Percentiles rank a stretch among this genome's conserved stretches.
These are phyloP conservation scores for Waltiozyma sp. DNA, from an alignment of 1,139 yeast genomes.

Conservation along the genomic window DNA sequence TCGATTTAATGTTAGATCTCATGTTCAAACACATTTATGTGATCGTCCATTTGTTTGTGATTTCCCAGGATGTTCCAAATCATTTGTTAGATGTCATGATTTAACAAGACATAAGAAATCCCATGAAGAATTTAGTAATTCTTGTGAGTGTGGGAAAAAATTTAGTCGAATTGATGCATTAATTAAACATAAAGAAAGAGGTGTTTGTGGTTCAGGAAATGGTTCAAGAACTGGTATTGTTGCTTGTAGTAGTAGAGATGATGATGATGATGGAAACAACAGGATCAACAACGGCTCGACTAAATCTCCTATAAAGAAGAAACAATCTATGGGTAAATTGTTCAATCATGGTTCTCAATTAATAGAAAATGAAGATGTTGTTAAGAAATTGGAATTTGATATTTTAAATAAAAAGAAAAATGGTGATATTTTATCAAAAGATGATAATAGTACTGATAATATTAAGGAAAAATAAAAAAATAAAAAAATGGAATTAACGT, in stretches of 20 bases:
- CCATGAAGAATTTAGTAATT: slow-evolving; percentile 65
- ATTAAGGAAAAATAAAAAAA: too few relatives aligned
- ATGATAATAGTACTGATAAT: slow-evolving; percentile 5
- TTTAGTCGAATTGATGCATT: slow-evolving; percentile 87
- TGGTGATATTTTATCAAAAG: too few relatives aligned
- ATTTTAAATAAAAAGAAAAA: slow-evolving; percentile 6
- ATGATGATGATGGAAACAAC: neutral
- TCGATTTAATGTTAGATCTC: slow-evolving; percentile 90
- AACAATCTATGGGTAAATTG: neutral
- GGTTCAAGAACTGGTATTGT: slow-evolving; percentile 1
- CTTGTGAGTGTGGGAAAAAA: slow-evolving; percentile 86
- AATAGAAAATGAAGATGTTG: slow-evolving; percentile 5
- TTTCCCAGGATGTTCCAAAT: slow-evolving; percentile 49
- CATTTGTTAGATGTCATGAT: slow-evolving; percentile 87
- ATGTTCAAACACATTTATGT: slow-evolving; percentile 91
- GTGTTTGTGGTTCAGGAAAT: slow-evolving; percentile 48
- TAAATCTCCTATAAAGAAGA: slow-evolving; percentile 2
- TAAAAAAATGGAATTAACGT: too few relatives aligned
- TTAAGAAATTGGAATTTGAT: slow-evolving; percentile 14
- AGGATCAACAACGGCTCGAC: too few relatives aligned
- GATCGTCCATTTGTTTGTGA: slow-evolving; percentile 80
- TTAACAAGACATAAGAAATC: slow-evolving; percentile 82
- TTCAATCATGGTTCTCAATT: too few relatives aligned
- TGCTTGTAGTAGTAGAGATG: neutral
- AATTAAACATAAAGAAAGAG: slow-evolving; percentile 66